A percentile compares a stretch with the other conserved stretches of the same genome.
These are phyloP conservation scores for Thymus mandschuricus DNA, from an alignment of 257 asterid species.

Conservation along the genomic window DNA sequence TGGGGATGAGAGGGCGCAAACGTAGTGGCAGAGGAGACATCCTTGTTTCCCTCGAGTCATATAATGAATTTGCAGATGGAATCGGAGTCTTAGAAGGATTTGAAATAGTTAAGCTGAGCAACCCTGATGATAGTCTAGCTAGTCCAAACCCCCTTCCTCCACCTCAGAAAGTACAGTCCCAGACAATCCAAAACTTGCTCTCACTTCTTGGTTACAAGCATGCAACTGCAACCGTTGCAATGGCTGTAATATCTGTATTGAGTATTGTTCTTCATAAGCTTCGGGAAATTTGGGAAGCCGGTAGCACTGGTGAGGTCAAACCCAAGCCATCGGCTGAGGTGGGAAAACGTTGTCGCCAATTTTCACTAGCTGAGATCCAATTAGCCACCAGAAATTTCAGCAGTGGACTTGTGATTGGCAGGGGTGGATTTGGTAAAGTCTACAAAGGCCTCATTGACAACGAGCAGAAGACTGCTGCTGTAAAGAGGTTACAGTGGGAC, in stretches of 20 bases:
- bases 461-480: constrained; percentile 43
- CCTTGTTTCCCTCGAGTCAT: no score
- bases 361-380: constrained; percentile 48
- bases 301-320: constrained; percentile 27
- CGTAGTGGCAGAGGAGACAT: no score
- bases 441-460: constrained; percentile 39
- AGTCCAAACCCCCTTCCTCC: constrained; percentile 16
- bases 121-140: constrained; percentile 58
- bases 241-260: constrained; percentile 27
- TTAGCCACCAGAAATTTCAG: constrained; percentile 48
- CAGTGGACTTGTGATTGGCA: constrained; percentile 40
- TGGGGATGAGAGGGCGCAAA: no score
- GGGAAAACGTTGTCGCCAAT: constrained; percentile 39
- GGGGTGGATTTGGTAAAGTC: no score
- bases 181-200: constrained; percentile 14
- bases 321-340: constrained; percentile 32
- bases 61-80: not conserved
- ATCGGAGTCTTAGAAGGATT: constrained; percentile 47
- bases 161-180: constrained; percentile 1
- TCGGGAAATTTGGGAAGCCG: constrained; percentile 35
- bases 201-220: no score
- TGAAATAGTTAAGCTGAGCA: constrained; percentile 63
- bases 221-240: no score
- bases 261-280: constrained; percentile 34
- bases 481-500: constrained; percentile 44